phyloP scores from a whole-genome alignment of 108 stramenopile genomes.

The Nitzschia palea region DNA sequence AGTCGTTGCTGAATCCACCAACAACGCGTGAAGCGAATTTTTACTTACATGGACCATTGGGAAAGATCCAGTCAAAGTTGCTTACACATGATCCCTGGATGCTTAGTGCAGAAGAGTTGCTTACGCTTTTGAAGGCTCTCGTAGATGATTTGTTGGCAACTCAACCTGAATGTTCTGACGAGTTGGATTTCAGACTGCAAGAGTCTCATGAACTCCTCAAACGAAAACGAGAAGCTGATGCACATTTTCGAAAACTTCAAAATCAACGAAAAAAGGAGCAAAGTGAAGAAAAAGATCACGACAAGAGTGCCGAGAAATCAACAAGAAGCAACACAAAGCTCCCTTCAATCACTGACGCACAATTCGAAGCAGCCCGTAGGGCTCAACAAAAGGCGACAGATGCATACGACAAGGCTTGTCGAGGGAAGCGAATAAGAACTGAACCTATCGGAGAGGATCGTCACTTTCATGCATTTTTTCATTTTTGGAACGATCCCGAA shows the following conservation, averaged over 20 bases:
- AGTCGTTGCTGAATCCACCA: conserved; percentile 22
- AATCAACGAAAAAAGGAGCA: conserved; percentile 22
- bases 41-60: conserved; percentile 19
- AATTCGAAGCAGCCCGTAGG: conserved; percentile 45
- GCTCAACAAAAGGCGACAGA: conserved; percentile 68
- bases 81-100: conserved; percentile 70
- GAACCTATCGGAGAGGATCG: conserved; percentile 80
- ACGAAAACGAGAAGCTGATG: conserved; percentile 62
- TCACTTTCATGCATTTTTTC: conserved; percentile 68
- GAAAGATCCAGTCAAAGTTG: conserved; percentile 48
- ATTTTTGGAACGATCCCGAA: conserved; percentile 71
- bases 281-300: conserved; percentile 25
- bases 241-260: conserved; percentile 61
- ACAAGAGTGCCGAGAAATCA: conserved; percentile 23
- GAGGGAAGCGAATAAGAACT: conserved; percentile 57
- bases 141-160: conserved; percentile 78
- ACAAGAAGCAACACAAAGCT: conserved; percentile 47
- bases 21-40: background rate
- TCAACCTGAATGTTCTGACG: conserved; percentile 42
- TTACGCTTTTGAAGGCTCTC: conserved; percentile 62
- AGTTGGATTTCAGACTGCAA: conserved; percentile 55
- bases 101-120: conserved; percentile 73
- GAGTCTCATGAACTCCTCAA: conserved; percentile 66
- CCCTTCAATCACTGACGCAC: conserved; percentile 28
- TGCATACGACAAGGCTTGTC: conserved; percentile 69